Base-by-base conservation (phyloP, 2,329 filamentous ascomycete genomes). In the Apiospora sp. region DNA sequence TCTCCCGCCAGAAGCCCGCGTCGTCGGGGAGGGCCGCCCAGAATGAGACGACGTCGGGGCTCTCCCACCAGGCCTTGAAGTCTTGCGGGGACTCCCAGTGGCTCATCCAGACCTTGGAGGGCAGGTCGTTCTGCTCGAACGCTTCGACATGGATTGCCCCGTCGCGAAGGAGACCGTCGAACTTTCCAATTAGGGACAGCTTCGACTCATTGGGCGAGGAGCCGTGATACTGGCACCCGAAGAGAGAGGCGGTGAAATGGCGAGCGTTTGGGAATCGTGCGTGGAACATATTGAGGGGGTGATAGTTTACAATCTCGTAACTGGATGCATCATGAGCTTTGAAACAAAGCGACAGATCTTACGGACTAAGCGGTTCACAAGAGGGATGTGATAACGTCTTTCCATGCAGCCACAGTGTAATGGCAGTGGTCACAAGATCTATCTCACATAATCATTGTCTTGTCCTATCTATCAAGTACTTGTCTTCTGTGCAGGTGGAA, bases 1-100 rank as follows among this genome's bases (percentile, higher is more conserved):
- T 68, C 44, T 68, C 67, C 41, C 67, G 44, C 67, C 67, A 68
- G n/a, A 68, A 68, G n/a, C 67, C 67, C 19, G 67, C 67, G 13
- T 68, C 27, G 16, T 46, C 41, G 67, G 67, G 37, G 4, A 68
- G 43, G n/a, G 37, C 5, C 7, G 64, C 64, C 64, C 64, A 68
- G 5, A 68, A 68, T n/a, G n/a, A 24, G 4, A 14, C 13, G n/a
- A 68, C 41, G 13, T 30, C 44, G 16, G 67, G n/a, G n/a, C 41
- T 46, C 19, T 46, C 41, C 67, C 67, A 68, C 67, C 44, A 68
- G 41, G 67, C 41, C 27, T 68, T 68, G 67, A 68, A 68, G 10
- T 27, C 41, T n/a, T 68, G 67, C 41, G 67, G 67, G 14, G 67
- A 68, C 44, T 30, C 30, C 27, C 67, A 68, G n/a, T 68, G 41